Percentiles rank a stretch among this genome's conserved stretches.
Conservation (phyloP, 805 yeast genomes). For the Maudiozyma saulgeensis region DNA sequence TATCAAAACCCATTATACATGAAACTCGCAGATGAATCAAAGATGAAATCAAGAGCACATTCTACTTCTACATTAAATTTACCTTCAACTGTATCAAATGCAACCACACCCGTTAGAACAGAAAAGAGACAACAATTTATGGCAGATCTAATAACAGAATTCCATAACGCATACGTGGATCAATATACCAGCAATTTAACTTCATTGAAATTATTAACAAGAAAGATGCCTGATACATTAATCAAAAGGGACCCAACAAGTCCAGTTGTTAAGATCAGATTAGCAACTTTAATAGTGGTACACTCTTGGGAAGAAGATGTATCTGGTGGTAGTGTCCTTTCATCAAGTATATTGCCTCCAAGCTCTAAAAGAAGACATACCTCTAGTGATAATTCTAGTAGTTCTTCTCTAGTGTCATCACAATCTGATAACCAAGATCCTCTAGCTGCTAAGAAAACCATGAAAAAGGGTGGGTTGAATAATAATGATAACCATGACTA, state of each 20-base stretch:
- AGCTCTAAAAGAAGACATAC: constrained; percentile 3
- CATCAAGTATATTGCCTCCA: constrained; percentile 24
- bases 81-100: background rate
- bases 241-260: constrained; percentile 17
- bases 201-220: constrained; percentile 20
- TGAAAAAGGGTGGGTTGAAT: background rate
- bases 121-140: constrained; percentile 10
- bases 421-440: background rate
- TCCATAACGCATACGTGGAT: constrained; percentile 19
- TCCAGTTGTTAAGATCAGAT: constrained; percentile 22
- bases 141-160: constrained; percentile 19
- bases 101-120: background rate
- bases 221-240: constrained; percentile 19
- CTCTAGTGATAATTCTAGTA: background rate
- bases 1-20: background rate
- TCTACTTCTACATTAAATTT: constrained; percentile 1
- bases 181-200: constrained; percentile 18
- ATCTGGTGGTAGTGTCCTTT: constrained; percentile 26
- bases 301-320: constrained; percentile 26
- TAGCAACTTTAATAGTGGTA: constrained; percentile 18
- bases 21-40: background rate
- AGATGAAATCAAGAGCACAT: background rate
- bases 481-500: background rate
- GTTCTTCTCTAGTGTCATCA: background rate
- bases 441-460: background rate